Base-by-base conservation (phyloP, 371 early-diverging fungal species). In the Mucor irregularis region DNA sequence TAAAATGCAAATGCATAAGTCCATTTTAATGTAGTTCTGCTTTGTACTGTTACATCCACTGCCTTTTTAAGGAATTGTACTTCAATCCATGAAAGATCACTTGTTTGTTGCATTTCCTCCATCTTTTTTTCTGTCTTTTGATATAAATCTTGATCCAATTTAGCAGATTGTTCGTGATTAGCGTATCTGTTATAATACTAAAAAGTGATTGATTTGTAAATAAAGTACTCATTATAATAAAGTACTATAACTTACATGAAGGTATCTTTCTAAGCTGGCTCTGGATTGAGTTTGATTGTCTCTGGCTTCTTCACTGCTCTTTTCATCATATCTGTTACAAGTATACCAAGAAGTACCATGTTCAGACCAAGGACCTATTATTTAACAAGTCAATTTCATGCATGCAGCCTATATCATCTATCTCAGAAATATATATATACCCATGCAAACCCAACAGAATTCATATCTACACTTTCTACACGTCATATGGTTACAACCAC, bases 1-100 rank as follows among this genome's bases (percentile, higher is more conserved):
- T 96, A 98, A 73, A 90, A 98, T 2, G 96, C 97, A 70, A 98
- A 91, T 16, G 90, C 92, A 71, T 96, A 98, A 0, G 97, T 95
- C 97, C 97, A 98, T 64, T 93, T 95, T 29, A 98, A 83, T 0
- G 94, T 94, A 69, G 80, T 88, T 55, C 99, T 90, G 58, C 95
- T 89, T 52, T 87, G 74, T 11, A 91, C 82, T 13, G 97, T 83
- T 0, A 89, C 90, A 67, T 95, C 94, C 34, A 95, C 93, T 5
- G 97, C 98, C 35, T 89, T 90, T 59, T 87, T 85, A 29, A 98
- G 72, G 69, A 97, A 98, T 75, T 98, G 98, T 1, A 96, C 97
- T 76, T 98, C 97, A 64, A 98, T 98, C 99, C 99, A 98, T 28
- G 96, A 94, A 42, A 97, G 78, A 28, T 88, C 89, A 24, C 91